These are phyloP conservation scores for Hanseniaspora clermontiae DNA, from an alignment of 805 yeast genomes.

Conservation along the genomic window DNA sequence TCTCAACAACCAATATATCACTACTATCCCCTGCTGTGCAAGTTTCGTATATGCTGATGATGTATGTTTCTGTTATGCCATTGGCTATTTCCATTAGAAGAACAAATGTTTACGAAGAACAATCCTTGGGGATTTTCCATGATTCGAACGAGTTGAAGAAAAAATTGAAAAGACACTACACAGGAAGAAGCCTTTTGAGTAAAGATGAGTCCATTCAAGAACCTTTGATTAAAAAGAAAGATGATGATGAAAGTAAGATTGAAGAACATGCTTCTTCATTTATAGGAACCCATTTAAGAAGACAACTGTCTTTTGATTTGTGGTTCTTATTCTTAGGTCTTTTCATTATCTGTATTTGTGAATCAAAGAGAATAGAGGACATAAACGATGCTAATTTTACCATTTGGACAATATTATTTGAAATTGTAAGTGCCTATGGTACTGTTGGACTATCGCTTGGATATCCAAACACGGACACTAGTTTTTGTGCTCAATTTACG, in stretches of 20 bases:
- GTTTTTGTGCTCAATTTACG: conserved; percentile 62
- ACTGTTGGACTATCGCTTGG: conserved; percentile 91
- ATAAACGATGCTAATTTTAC: conserved; percentile 39
- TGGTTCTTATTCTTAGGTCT: conserved; percentile 87
- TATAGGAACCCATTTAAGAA: conserved; percentile 76
- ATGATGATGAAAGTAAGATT: conserved; percentile 17
- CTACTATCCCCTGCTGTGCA: conserved; percentile 79
- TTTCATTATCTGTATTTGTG: conserved; percentile 77
- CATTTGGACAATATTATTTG: conserved; percentile 67
- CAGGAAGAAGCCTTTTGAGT: neutral
- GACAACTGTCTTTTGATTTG: conserved; percentile 83
- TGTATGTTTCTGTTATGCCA: conserved; percentile 95
- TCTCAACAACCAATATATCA: conserved; percentile 57
- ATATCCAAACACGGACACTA: conserved; percentile 50
- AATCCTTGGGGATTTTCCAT: conserved; percentile 64
- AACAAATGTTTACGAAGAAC: conserved; percentile 96
- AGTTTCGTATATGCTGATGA: conserved; percentile 88
- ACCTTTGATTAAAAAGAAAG: neutral
- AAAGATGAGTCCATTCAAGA: neutral
- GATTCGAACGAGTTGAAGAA: conserved; percentile 13
- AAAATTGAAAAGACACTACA: neutral
- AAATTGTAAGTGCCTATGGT: conserved; percentile 88
- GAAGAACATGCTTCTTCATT: conserved; percentile 39
- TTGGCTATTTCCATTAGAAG: conserved; percentile 91
- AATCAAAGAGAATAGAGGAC: conserved; percentile 47